Conservation (phyloP, 2,329 filamentous ascomycete genomes). For the Diaporthe humulicola region DNA sequence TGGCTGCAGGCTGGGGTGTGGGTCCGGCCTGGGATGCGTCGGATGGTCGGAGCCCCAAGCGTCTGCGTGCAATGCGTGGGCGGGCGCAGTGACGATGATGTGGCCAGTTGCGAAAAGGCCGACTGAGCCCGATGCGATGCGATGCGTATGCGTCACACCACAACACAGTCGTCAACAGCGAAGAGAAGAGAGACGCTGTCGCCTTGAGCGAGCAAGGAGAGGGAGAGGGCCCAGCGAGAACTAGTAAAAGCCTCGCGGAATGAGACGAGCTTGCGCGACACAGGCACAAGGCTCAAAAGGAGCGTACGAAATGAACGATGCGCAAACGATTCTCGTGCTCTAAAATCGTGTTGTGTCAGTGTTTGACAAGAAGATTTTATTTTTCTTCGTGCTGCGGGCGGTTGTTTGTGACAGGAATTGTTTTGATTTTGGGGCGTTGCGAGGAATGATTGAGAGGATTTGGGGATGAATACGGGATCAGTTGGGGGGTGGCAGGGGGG, state of each 20-base stretch:
- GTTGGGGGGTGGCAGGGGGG: constrained; percentile 39
- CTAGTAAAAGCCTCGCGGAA: constrained; percentile 60
- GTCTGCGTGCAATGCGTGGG: constrained; percentile 33
- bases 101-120: constrained; percentile 45
- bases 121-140: constrained; percentile 39
- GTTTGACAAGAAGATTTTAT: constrained; percentile 12
- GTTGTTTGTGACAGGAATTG: constrained; percentile 35
- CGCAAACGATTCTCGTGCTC: constrained; percentile 38
- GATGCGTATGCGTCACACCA: constrained; percentile 35
- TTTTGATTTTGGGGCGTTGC: constrained; percentile 31
- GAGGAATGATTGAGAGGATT: constrained; percentile 36
- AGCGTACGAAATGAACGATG: constrained; percentile 50
- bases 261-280: constrained; percentile 35
- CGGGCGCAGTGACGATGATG: constrained; percentile 44
- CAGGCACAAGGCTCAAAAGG: constrained; percentile 47
- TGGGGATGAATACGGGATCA: constrained; percentile 41
- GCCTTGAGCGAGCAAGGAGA: neutral
- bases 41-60: constrained; percentile 41
- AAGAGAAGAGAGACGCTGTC: constrained; percentile 20
- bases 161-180: constrained; percentile 15
- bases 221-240: constrained; percentile 52
- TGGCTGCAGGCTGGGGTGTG: constrained; percentile 38
- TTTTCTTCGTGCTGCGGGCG: constrained; percentile 6
- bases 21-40: constrained; percentile 39
- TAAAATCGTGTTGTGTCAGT: constrained; percentile 36